Percentiles rank a stretch among this genome's conserved stretches.
These are phyloP conservation scores for Diutina ranongensis DNA, from an alignment of 1,139 yeast species.

Conservation along the genomic window DNA sequence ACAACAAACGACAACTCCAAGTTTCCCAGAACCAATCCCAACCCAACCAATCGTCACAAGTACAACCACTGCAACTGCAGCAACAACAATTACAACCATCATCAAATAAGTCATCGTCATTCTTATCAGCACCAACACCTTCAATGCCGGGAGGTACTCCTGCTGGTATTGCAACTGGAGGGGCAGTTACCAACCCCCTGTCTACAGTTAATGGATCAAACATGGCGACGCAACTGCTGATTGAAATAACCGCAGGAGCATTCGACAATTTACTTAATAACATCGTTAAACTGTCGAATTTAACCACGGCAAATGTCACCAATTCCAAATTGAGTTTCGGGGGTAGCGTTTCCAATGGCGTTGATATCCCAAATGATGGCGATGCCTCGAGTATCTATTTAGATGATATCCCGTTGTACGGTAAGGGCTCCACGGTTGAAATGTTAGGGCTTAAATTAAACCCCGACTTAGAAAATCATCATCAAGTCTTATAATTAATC, in stretches of 20 bases:
- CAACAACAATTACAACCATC: neutral
- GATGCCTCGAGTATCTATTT: constrained; percentile 18
- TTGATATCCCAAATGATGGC: constrained; percentile 10
- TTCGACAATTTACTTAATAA: constrained; percentile 22
- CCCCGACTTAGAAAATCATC: constrained; percentile 10
- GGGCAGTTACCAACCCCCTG: constrained; percentile 1
- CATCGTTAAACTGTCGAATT: constrained; percentile 12
- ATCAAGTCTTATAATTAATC: neutral
- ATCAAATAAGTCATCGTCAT: neutral
- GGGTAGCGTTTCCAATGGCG: neutral
- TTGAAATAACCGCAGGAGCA: constrained; percentile 19
- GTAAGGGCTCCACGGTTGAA: constrained; percentile 30
- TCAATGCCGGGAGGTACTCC: neutral
- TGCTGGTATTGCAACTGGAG: neutral
- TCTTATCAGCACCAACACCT: neutral
- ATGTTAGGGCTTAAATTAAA: constrained; percentile 22
- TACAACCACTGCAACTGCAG: neutral
- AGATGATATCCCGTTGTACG: constrained; percentile 29
- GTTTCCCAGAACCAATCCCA: neutral
- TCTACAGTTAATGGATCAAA: neutral
- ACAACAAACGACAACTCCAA: constrained; percentile 1
- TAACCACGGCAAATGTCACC: neutral
- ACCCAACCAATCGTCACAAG: no score
- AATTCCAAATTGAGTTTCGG: neutral
- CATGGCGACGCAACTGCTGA: constrained; percentile 4